Evolutionary conservation across 352 stramenopile genomes (phyloP), one percentile per base, ranked within the genome.

Genomic region (Phytophthora boehmeriae): DNA sequence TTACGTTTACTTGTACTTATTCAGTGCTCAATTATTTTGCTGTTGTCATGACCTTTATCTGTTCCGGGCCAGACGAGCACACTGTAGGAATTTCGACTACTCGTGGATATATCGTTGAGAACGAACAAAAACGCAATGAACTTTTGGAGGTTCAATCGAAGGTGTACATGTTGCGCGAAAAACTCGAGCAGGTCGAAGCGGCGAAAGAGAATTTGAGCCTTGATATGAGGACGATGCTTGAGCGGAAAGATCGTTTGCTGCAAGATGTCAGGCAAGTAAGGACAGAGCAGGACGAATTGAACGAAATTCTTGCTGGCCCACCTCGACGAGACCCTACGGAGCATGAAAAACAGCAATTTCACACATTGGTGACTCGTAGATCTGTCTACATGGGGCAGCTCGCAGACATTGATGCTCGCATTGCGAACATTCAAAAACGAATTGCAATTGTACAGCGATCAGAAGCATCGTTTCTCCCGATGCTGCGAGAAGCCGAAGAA

Each of bases 311-410:
- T 0, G 80, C 79, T 9, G 85, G 85, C 5, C 85, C 85, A 0
- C 80, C 85, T 3, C 73, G 85, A 20, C 70, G 85, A 34, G 83
- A 93, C 17, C 76, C 85, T 4, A 80, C 59, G 0, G 83, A 92
- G 34, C 38, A 58, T 14, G 73, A 93, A 41, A 90, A 90, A 10
- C 57, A 68, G 22, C 75, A 87, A 22, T 83, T 92, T 32, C 80
- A 92, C 59, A 65, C 70, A 0, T 44, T 92, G 3, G 73, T 89
- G 16, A 76, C 78, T 0, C 56, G 80, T 4, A 58, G 71, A 62
- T 69, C 74, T 1, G 63, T 1, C 0, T 79, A 78, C 25, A 79
- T 80, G 46, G 74, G 86, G 45, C 79, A 89, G 19, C 62, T 93
- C 22, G 44, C 68, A 13, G 68, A 78, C 19, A 41, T 89, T 1